Evolutionary conservation across 148 eudicot genomes (phyloP), one percentile per base, ranked within the genome.

Genomic region (Nepenthes mirabilis): DNA sequence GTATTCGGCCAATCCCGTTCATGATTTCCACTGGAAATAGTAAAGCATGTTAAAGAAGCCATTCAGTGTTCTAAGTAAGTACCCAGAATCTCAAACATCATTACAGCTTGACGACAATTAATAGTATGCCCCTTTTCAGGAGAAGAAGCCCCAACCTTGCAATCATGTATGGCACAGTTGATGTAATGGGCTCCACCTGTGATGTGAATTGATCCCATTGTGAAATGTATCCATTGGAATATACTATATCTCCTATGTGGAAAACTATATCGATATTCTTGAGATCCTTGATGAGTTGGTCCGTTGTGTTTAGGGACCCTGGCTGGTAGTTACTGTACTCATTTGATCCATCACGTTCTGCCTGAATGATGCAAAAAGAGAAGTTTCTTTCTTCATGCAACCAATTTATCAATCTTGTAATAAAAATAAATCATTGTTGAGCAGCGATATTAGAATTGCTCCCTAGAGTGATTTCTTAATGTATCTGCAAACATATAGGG

Each of bases 131-230:
- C 11, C 1, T 11, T 49, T n/a, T n/a, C 14, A 10, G 52, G 10
- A 49, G 11, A 11, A 11, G 11, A n/a, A 10, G 14, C 14, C 58
- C 63, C 48, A 37, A 91, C 98, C 98, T 91, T 47, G 86, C 96
- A 52, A 85, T 64, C 98, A 91, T 91, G 66, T 85, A 91, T 11
- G 96, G 96, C 14, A 80, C 83, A 36, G 78, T 59, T 33, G 96
- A 86, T 58, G 96, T 74, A 73, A 93, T 86, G 14, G 94, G 95
- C 59, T 80, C 91, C 60, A 93, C 80, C 71, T 88, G 95, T 43
- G 90, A 72, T 6, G 96, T 86, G 64, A 93, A 93, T 54, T 93
- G 96, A 80, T 88, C 96, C 96, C 96, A 93, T 63, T 88, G 88
- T 9, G 98, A 91, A 40, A 88, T 68, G 37, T 91, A 91, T 36